Conservation (phyloP, 78 protist genomes). For the Dictyostelium citrinum region DNA sequence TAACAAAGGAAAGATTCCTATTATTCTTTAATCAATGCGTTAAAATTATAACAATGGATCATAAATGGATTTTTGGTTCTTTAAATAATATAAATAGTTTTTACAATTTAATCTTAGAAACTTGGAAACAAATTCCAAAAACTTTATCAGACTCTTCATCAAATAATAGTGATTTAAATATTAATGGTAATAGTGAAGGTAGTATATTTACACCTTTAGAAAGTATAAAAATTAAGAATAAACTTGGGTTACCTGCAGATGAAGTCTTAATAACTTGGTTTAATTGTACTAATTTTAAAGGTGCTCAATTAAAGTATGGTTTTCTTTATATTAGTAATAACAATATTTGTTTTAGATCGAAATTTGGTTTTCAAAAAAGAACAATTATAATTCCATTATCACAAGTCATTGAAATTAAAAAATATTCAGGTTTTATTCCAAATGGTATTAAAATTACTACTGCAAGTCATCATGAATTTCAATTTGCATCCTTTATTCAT, state of each 20-base stretch:
- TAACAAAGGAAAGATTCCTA: conserved; percentile 17
- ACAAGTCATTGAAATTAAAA: conserved; percentile 8
- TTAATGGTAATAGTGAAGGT: background rate
- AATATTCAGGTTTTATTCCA: conserved; percentile 11
- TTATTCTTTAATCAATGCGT: conserved; percentile 49
- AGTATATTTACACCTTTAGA: conserved; percentile 49
- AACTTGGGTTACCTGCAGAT: conserved; percentile 44
- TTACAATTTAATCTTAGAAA: conserved; percentile 16
- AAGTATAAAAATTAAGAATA: background rate
- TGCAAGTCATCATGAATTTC: conserved; percentile 23
- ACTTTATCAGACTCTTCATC: background rate
- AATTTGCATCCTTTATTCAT: conserved; percentile 49
- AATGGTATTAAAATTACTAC: conserved; percentile 57
- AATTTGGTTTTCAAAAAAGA: conserved; percentile 53
- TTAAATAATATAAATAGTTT: conserved; percentile 7
- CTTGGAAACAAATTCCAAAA: background rate
- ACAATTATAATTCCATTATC: conserved; percentile 23
- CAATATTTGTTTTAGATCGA: conserved; percentile 50
- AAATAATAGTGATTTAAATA: background rate
- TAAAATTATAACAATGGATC: conserved; percentile 34
- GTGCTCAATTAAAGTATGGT: conserved; percentile 70
- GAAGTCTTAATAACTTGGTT: conserved; percentile 50
- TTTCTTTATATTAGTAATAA: conserved; percentile 19
- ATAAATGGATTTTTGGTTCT: conserved; percentile 59
- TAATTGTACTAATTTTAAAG: conserved; percentile 58